Percentiles rank a stretch among this genome's conserved stretches.
Evolutionary conservation across 345 rosid species (phyloP).

Genomic region (Arabidopsis arenosa): DNA sequence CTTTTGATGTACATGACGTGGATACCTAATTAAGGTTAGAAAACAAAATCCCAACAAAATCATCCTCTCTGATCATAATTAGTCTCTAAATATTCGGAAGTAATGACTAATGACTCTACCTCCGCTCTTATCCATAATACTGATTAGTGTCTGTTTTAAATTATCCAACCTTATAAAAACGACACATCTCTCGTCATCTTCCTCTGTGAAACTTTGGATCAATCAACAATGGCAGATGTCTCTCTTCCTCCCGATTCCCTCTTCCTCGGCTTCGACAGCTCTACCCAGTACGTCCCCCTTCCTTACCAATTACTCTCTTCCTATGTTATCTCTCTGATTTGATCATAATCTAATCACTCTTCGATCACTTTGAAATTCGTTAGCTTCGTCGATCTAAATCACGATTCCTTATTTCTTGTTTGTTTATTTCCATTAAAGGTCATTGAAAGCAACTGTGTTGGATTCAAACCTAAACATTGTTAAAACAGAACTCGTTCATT

Average conservation of each 20-base stretch:
- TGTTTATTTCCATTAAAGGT: constrained; percentile 51
- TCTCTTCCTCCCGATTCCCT: constrained; percentile 73
- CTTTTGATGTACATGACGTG: too few relatives aligned
- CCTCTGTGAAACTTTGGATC: constrained; percentile 7
- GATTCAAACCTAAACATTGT: constrained; percentile 71
- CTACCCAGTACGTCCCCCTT: constrained; percentile 64
- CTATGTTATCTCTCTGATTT: background rate
- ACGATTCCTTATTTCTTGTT: background rate
- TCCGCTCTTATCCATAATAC: constrained; percentile 1
- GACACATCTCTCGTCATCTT: background rate
- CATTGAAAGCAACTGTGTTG: constrained; percentile 92
- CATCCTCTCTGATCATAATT: background rate
- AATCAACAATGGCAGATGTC: constrained; percentile 52
- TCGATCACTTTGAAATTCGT: background rate
- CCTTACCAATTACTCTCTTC: background rate
- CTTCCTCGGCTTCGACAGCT: constrained; percentile 90
- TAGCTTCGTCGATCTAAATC: constrained; percentile 26
- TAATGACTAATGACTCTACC: background rate
- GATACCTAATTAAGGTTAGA: background rate
- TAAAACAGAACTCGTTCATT: constrained; percentile 68
- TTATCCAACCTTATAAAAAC: background rate
- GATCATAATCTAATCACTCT: background rate
- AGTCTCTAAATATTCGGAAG: background rate
- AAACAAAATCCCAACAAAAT: background rate
- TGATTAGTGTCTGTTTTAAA: background rate